A percentile compares a stretch with the other conserved stretches of the same genome.
These are phyloP conservation scores for Plenodomus biglobosus DNA, from an alignment of 2,329 filamentous ascomycete genomes.

Conservation along the genomic window DNA sequence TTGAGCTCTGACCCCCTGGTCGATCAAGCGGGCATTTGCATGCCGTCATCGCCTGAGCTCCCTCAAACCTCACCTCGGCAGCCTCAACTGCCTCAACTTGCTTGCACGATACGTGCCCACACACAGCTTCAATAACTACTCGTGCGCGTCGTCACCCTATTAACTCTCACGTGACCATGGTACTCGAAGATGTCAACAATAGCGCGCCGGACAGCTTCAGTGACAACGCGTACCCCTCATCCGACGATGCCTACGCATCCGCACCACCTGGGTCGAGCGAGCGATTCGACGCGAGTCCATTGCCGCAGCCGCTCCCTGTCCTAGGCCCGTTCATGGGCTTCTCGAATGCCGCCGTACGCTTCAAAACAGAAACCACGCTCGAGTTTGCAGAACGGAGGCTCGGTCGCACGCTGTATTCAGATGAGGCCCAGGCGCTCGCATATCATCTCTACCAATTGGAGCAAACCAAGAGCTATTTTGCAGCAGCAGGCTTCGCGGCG, in stretches of 20 bases:
- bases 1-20: neutral
- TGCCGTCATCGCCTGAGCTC: conserved; percentile 34
- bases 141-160: neutral
- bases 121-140: neutral
- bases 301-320: conserved; percentile 44
- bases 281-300: conserved; percentile 42
- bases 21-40: conserved; percentile 6
- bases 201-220: conserved; percentile 34
- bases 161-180: conserved; percentile 36
- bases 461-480: conserved; percentile 44
- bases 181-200: conserved; percentile 44
- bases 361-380: conserved; percentile 38
- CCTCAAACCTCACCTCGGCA: conserved; percentile 1
- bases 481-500: conserved; percentile 35
- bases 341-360: conserved; percentile 25
- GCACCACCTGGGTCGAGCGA: conserved; percentile 13
- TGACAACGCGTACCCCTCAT: conserved; percentile 37
- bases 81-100: too few relatives aligned
- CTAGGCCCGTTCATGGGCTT: conserved; percentile 36
- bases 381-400: conserved; percentile 38
- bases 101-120: neutral
- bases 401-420: conserved; percentile 41
- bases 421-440: conserved; percentile 49
- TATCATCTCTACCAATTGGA: conserved; percentile 45
- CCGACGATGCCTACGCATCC: conserved; percentile 42